Evolutionary conservation across 768 basidiomycete genomes (phyloP), one percentile per base, ranked within the genome.

Genomic region (Cystofilobasidium bisporidii): DNA sequence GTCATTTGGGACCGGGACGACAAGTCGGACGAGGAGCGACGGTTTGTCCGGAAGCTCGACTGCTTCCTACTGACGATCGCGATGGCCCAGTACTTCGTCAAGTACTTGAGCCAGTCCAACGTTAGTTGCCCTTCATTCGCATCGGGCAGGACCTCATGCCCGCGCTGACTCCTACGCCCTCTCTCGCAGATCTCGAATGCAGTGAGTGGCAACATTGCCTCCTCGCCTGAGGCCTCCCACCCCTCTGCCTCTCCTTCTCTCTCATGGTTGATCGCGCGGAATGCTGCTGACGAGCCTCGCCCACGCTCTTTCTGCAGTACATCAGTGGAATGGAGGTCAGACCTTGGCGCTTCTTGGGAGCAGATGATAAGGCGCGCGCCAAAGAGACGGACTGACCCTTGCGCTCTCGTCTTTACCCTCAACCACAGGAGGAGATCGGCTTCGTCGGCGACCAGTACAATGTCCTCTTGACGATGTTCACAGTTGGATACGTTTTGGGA

Each of bases 1-100:
- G 28, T 57, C 26, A 4, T 57, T 6, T 57, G 56, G 56, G 56
- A 57, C 28, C 26, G 56, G 5, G 56, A 57, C 33, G 56, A 57
- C 20, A 57, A 57, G 33, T n/a, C 28, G 28, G 56, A 57, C 17
- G 56, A 57, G 33, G 56, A 57, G 26, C 18, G 56, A 36, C 18
- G 15, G 6, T 57, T 28, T 11, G 56, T 57, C 28, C 6, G 6
- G 5, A 57, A 57, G 56, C 56, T 57, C 4, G 45, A 47, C n/a
- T 47, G 45, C 45, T 47, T 9, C n/a, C n/a, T 47, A 3, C 45
- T 47, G 18, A 24, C 9, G 4, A 47, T 47, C 3, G 45, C 45
- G 6, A 47, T 47, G 45, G 17, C n/a, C 45, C 45, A 47, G 45
- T 47, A 47, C 45, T 47, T 47, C 12, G 36, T 36, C 36, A 47